phyloP scores from a whole-genome alignment of 2,329 filamentous ascomycete species.

The Cladophialophora exuberans region DNA sequence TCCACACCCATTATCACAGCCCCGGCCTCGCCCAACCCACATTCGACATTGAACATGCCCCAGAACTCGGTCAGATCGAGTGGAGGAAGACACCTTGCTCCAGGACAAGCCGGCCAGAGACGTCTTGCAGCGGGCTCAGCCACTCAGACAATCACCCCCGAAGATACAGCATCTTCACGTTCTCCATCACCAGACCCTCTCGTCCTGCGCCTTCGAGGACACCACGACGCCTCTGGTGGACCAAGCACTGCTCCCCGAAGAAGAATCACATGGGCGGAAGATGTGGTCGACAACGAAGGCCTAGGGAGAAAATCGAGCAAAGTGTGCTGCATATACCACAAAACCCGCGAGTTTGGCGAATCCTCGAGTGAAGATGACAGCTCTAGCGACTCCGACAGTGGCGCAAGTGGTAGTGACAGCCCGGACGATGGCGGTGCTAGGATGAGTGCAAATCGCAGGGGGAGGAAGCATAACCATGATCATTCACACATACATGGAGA shows the following conservation, averaged over 20 bases:
- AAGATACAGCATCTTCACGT: slow-evolving; percentile 28
- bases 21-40: slow-evolving; percentile 4
- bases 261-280: slow-evolving; percentile 87
- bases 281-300: slow-evolving; percentile 93
- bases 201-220: slow-evolving; percentile 34
- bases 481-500: slow-evolving; percentile 30
- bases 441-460: slow-evolving; percentile 30
- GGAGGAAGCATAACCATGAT: slow-evolving; percentile 16
- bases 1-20: not conserved
- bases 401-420: slow-evolving; percentile 41
- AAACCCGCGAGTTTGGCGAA: slow-evolving; percentile 78
- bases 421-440: slow-evolving; percentile 33
- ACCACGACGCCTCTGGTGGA: slow-evolving; percentile 19
- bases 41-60: slow-evolving; percentile 1
- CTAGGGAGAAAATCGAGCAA: slow-evolving; percentile 93
- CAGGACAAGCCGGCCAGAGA: slow-evolving; percentile 3
- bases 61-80: not conserved
- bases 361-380: slow-evolving; percentile 65
- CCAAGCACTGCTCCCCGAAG: slow-evolving; percentile 40
- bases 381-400: slow-evolving; percentile 49
- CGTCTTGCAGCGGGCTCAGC: slow-evolving; percentile 26
- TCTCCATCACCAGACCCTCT: slow-evolving; percentile 29
- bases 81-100: slow-evolving; percentile 10
- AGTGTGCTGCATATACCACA: slow-evolving; percentile 99
- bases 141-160: slow-evolving; percentile 36